Conservation (phyloP, 2,329 filamentous ascomycete genomes). For the Claviceps digitariae region DNA sequence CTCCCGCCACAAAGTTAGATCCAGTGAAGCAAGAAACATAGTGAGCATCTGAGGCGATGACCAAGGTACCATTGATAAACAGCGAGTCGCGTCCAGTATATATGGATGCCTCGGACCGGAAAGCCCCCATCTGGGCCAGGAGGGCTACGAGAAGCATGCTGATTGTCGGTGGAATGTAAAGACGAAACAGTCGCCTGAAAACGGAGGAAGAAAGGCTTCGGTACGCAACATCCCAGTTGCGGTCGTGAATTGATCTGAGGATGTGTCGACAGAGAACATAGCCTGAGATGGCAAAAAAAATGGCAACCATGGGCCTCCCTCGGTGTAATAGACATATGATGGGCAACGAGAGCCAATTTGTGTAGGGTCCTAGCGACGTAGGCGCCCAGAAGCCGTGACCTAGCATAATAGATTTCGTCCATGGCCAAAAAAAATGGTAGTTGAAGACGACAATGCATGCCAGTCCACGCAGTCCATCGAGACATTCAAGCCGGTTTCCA, state of each 20-base stretch:
- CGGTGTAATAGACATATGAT: slow-evolving; percentile 26
- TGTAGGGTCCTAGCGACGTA: slow-evolving; percentile 20
- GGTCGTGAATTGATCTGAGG: slow-evolving; percentile 22
- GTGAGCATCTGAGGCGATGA: neutral
- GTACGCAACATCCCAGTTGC: slow-evolving; percentile 21
- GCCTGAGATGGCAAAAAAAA: slow-evolving; percentile 31
- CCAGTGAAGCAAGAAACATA: neutral
- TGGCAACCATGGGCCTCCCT: slow-evolving; percentile 27
- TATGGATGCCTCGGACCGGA: slow-evolving; percentile 21
- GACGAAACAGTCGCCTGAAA: slow-evolving; percentile 24
- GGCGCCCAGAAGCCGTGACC: slow-evolving; percentile 25
- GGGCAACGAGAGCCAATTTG: slow-evolving; percentile 20
- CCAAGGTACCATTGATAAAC: slow-evolving; percentile 20
- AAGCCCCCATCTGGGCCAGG: slow-evolving; percentile 24
- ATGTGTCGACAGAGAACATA: slow-evolving; percentile 27
- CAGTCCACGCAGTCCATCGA: slow-evolving; percentile 28
- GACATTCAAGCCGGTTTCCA: slow-evolving; percentile 23
- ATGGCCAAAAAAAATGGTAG: slow-evolving; percentile 28
- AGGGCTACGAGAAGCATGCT: slow-evolving; percentile 27
- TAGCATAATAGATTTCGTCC: slow-evolving; percentile 26
- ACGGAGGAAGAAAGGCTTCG: slow-evolving; percentile 23
- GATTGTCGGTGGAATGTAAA: slow-evolving; percentile 26
- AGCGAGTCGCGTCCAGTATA: slow-evolving; percentile 24
- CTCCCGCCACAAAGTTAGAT: neutral
- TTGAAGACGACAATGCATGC: slow-evolving; percentile 29